Evolutionary conservation across 2,329 filamentous ascomycete species (phyloP).

Genomic region (Cytospora piceae): DNA sequence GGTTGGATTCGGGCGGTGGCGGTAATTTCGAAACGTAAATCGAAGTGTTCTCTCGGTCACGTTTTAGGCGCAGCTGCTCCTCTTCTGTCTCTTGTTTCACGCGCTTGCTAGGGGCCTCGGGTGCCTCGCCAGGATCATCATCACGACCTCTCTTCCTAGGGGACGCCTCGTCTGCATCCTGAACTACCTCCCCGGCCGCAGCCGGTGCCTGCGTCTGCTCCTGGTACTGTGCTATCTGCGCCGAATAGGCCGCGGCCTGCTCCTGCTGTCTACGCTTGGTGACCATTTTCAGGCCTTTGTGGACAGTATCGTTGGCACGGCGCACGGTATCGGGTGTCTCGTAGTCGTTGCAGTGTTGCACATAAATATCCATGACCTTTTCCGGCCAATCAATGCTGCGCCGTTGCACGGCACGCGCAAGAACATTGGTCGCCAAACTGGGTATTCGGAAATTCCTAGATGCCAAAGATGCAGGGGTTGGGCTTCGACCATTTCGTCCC

Average conservation of each 20-base stretch:
- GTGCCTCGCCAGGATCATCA: slow-evolving; percentile 52
- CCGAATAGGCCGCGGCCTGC: slow-evolving; percentile 61
- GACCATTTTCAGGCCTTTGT: slow-evolving; percentile 68
- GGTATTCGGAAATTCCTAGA: slow-evolving; percentile 60
- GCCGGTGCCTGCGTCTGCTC: slow-evolving; percentile 40
- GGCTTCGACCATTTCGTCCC: slow-evolving; percentile 54
- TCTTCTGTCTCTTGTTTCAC: slow-evolving; percentile 50
- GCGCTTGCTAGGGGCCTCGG: slow-evolving; percentile 67
- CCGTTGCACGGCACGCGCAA: slow-evolving; percentile 69
- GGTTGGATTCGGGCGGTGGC: slow-evolving; percentile 69
- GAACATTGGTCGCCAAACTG: slow-evolving; percentile 72
- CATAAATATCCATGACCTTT: slow-evolving; percentile 72
- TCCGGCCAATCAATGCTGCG: slow-evolving; percentile 76
- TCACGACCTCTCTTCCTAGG: slow-evolving; percentile 77
- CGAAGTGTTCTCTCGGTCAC: slow-evolving; percentile 89
- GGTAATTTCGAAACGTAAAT: slow-evolving; percentile 82
- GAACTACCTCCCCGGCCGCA: slow-evolving; percentile 38
- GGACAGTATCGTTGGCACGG: slow-evolving; percentile 71
- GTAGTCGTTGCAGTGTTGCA: slow-evolving; percentile 86
- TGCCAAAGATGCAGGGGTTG: slow-evolving; percentile 47
- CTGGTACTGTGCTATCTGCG: slow-evolving; percentile 47
- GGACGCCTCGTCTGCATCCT: slow-evolving; percentile 40
- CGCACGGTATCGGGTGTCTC: slow-evolving; percentile 78
- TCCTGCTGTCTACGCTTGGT: slow-evolving; percentile 68
- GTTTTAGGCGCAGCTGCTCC: slow-evolving; percentile 56